These are phyloP conservation scores for Microsporum ferrugineum DNA, from an alignment of 2,329 filamentous ascomycete species.

Conservation along the genomic window DNA sequence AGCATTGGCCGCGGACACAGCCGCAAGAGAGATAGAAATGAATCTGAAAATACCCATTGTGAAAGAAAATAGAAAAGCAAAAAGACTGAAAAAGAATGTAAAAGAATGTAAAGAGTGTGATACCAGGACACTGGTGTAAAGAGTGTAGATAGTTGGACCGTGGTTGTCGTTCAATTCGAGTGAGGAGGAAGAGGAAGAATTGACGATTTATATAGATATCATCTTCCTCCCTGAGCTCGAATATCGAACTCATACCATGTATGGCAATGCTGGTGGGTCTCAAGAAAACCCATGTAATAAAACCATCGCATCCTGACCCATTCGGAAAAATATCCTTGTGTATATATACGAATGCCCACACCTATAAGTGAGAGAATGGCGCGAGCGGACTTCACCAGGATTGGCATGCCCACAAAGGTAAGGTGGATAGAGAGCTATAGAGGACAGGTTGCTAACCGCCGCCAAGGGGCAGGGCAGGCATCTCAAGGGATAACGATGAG, in stretches of 20 bases:
- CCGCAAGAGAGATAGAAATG: slow-evolving; percentile 7
- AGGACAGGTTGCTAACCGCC: background rate
- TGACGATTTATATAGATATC: background rate
- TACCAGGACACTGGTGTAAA: slow-evolving; percentile 1
- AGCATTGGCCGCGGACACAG: slow-evolving; percentile 6
- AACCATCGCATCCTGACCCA: background rate
- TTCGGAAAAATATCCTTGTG: background rate
- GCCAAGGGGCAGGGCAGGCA: background rate
- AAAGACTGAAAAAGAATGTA: background rate
- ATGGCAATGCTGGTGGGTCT: background rate
- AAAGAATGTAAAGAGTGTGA: background rate
- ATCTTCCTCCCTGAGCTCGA: background rate
- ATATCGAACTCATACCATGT: background rate
- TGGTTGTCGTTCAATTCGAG: background rate
- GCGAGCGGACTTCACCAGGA: background rate
- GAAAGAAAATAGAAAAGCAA: background rate
- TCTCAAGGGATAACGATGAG: background rate
- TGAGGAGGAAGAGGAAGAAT: background rate
- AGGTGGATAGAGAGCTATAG: background rate
- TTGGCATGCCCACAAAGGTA: background rate
- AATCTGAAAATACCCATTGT: slow-evolving; percentile 8
- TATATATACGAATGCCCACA: background rate
- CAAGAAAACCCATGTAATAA: background rate
- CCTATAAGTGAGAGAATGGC: background rate
- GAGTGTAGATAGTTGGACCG: slow-evolving; percentile 2